phyloP scores from a whole-genome alignment of 2,329 filamentous ascomycete genomes.

The Huntiella savannae region DNA sequence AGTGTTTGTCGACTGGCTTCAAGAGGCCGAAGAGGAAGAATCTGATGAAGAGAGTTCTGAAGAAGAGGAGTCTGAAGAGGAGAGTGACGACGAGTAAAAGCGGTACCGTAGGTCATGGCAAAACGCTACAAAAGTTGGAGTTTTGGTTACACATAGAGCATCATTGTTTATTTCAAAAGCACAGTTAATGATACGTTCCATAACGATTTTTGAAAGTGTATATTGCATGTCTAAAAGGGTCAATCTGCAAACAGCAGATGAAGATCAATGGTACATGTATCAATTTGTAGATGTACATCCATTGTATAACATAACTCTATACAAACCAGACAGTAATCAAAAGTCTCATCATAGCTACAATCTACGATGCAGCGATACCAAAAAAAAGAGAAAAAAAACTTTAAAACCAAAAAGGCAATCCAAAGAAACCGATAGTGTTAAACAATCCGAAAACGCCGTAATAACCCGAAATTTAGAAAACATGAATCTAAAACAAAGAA shows the following conservation, averaged over 20 bases:
- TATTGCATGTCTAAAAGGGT: too few species aligned
- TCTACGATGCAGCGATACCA: not conserved
- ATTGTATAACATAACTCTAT: too few species aligned
- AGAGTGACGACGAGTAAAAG: conserved; percentile 11
- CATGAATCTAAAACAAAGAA: not conserved
- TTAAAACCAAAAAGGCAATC: not conserved
- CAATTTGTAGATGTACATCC: too few species aligned
- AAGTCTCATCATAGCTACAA: too few species aligned
- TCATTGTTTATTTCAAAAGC: too few species aligned
- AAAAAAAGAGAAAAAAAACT: not conserved
- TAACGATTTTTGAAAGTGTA: not conserved
- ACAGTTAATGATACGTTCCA: not conserved
- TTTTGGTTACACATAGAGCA: too few species aligned
- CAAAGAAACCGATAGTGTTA: not conserved
- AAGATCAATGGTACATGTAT: too few species aligned
- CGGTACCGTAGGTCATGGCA: not conserved
- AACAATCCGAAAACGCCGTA: not conserved
- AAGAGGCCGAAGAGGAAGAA: conserved; percentile 43
- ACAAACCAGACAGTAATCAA: too few species aligned
- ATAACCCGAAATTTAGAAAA: too few species aligned
- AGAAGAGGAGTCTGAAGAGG: conserved; percentile 24
- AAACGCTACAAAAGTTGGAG: not conserved
- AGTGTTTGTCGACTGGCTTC: conserved; percentile 67
- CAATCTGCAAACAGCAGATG: too few species aligned
- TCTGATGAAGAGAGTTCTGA: conserved; percentile 45